Conservation (phyloP, 78 protist species). For the Protostelium mycophagum region DNA sequence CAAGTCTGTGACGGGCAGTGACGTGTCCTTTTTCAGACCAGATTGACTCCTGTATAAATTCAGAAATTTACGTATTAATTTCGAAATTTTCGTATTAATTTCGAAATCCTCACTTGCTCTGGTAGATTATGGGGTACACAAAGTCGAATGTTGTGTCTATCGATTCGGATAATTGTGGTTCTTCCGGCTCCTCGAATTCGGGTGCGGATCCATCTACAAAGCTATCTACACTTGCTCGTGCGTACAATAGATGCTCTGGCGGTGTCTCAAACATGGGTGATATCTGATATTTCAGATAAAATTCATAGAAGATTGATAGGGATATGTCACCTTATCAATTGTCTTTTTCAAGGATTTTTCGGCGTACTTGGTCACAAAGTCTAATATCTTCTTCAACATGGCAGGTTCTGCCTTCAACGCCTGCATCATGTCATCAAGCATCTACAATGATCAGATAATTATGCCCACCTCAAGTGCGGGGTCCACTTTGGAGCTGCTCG, state of each 20-base stretch:
- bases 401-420: not conserved
- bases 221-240: not conserved
- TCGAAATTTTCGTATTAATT: not conserved
- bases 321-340: not conserved
- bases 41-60: no score
- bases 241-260: not conserved
- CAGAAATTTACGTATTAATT: not conserved
- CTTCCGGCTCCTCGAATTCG: no score
- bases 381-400: not conserved
- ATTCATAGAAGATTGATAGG: not conserved
- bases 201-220: no score
- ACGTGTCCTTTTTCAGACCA: no score
- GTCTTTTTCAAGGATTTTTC: not conserved
- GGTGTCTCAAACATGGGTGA: not conserved
- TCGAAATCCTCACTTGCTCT: no score
- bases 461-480: not conserved
- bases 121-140: not conserved
- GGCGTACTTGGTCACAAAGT: not conserved
- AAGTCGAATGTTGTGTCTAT: not conserved
- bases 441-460: not conserved
- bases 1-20: not conserved
- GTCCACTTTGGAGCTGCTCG: not conserved
- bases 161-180: no score
- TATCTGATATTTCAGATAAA: not conserved
- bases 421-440: not conserved